phyloP scores from a whole-genome alignment of 805 yeast species.

The Candida morakotiae region DNA sequence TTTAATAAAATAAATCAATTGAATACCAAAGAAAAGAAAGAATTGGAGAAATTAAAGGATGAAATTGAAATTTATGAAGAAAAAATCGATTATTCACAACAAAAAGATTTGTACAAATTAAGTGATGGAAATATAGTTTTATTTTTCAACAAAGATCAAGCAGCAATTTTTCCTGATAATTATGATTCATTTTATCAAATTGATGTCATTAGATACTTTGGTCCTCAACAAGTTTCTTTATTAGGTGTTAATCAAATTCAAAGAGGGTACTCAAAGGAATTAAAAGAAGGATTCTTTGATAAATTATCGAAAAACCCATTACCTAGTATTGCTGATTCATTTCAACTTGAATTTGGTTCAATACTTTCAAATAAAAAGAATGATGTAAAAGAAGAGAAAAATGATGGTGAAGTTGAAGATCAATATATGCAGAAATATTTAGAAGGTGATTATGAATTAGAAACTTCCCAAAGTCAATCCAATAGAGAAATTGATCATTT shows the following conservation, averaged over 20 bases:
- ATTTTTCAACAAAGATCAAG: conserved; percentile 39
- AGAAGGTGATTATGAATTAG: conserved; percentile 47
- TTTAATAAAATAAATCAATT: conserved; percentile 13
- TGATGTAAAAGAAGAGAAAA: conserved; percentile 14
- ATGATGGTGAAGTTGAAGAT: conserved; percentile 13
- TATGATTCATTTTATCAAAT: conserved; percentile 38
- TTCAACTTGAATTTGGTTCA: conserved; percentile 24
- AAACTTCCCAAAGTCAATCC: conserved; percentile 16
- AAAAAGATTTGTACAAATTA: conserved; percentile 25
- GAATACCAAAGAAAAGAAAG: conserved; percentile 4
- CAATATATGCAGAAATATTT: conserved; percentile 40
- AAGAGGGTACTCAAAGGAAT: conserved; percentile 45
- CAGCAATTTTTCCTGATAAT: conserved; percentile 43
- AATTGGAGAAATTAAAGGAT: conserved; percentile 11
- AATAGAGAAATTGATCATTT: conserved; percentile 52
- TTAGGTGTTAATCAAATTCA: conserved; percentile 47
- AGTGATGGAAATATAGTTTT: conserved; percentile 34
- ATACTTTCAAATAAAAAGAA: conserved; percentile 9
- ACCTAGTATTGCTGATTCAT: conserved; percentile 28
- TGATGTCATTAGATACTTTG: conserved; percentile 31
- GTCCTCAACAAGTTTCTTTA: conserved; percentile 29
- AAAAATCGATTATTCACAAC: conserved; percentile 15
- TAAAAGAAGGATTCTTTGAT: conserved; percentile 28
- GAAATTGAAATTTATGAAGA: conserved; percentile 4
- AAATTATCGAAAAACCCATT: conserved; percentile 28